A percentile compares a stretch with the other conserved stretches of the same genome.
These are phyloP conservation scores for Zygoascus meyerae DNA, from an alignment of 1,139 yeast species.

Conservation along the genomic window DNA sequence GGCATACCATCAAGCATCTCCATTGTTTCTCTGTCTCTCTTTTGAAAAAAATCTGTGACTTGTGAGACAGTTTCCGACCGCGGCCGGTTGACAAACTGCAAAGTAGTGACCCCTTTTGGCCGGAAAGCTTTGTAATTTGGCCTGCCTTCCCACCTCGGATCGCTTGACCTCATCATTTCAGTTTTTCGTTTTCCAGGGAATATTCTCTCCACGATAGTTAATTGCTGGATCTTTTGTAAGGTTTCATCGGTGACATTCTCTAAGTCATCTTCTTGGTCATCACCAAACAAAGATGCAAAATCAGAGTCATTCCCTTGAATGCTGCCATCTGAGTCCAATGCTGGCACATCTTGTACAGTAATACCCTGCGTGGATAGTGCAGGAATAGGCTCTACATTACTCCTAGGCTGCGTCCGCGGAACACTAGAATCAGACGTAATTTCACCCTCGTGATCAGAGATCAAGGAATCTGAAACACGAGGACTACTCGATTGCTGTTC, in stretches of 20 bases:
- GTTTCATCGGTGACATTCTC: background rate
- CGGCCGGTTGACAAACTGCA: background rate
- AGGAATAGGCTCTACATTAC: background rate
- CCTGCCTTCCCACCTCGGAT: constrained; percentile 10
- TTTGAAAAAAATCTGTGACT: constrained; percentile 1
- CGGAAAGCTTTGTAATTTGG: constrained; percentile 13
- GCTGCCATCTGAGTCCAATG: background rate
- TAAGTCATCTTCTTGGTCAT: background rate
- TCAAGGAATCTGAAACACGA: background rate
- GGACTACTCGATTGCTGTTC: background rate
- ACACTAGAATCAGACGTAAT: background rate
- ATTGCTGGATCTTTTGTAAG: constrained; percentile 1
- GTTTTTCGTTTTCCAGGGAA: background rate
- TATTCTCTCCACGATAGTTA: constrained; percentile 4
- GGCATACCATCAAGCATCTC: constrained; percentile 7
- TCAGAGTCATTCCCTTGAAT: background rate
- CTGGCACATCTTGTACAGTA: background rate
- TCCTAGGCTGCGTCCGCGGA: background rate
- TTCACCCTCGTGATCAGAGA: background rate
- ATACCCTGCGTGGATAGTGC: background rate
- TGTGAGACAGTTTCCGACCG: background rate
- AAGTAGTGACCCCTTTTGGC: background rate
- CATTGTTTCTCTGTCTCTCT: constrained; percentile 6
- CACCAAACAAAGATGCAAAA: background rate
- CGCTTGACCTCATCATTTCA: background rate